phyloP scores from a whole-genome alignment of 768 basidiomycete genomes.

The Lenzites betulinus region DNA sequence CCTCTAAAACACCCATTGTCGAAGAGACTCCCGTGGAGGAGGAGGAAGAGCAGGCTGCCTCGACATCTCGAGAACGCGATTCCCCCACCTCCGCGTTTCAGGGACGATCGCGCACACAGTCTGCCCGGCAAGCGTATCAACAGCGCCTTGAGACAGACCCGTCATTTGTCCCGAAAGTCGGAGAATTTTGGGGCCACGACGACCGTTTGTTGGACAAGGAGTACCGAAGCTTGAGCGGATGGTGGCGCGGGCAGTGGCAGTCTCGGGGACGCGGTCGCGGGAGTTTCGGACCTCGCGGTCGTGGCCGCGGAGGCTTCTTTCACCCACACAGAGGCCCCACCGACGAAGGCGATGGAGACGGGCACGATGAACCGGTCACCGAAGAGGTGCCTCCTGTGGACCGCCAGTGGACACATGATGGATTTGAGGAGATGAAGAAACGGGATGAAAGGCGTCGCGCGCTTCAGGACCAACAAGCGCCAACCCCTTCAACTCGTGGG shows the following conservation, averaged over 20 bases:
- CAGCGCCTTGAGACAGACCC: constrained; percentile 82
- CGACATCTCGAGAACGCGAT: constrained; percentile 38
- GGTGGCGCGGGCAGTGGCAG: constrained; percentile 85
- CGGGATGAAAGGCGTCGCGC: constrained; percentile 59
- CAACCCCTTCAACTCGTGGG: constrained; percentile 34
- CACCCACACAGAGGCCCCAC: constrained; percentile 23
- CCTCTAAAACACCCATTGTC: constrained; percentile 28
- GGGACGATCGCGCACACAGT: constrained; percentile 50
- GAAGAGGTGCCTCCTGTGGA: constrained; percentile 59
- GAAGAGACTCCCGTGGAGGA: constrained; percentile 29
- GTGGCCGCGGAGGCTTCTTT: constrained; percentile 49
- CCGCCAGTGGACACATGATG: constrained; percentile 80
- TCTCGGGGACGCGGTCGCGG: constrained; percentile 66
- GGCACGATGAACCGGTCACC: constrained; percentile 21
- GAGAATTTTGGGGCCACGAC: constrained; percentile 95
- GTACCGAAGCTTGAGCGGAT: constrained; percentile 76
- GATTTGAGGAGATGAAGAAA: constrained; percentile 84
- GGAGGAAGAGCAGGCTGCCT: constrained; percentile 39
- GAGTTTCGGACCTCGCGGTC: constrained; percentile 48
- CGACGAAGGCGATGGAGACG: constrained; percentile 20
- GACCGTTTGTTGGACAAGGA: constrained; percentile 86
- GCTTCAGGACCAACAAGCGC: constrained; percentile 38
- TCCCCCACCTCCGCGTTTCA: constrained; percentile 29
- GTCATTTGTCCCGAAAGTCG: constrained; percentile 86
- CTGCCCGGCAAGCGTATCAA: constrained; percentile 85